Base-by-base conservation (phyloP, 192 early-diverging fungal genomes). In the Backusella morwellensis region DNA sequence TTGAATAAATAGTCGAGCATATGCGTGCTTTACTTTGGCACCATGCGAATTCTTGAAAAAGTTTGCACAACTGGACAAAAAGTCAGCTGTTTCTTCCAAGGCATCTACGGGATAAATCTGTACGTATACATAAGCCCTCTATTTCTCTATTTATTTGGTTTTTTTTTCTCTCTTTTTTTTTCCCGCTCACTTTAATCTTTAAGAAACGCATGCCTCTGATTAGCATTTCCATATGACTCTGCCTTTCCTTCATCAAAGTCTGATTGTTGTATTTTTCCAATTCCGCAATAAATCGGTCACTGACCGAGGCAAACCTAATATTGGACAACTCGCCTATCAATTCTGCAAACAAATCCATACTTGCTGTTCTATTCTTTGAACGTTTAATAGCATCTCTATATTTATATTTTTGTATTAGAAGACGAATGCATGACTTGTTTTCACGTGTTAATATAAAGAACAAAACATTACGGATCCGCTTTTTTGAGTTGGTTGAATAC, bases 71-170 rank as follows among this genome's bases (percentile, higher is more conserved):
- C 92, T 95, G 35, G 95, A 87, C 44, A 99, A 79, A 82, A 99
- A 99, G 71, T 97, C 96, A 8, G 95, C 94, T 5, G 96, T 94
- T 78, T 98, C 97, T 76, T 99, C 97, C 73, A 99, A 78, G 21
- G 91, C 90, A 44, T 95, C 93, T 80, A 96, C 92, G 0, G 98
- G 98, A 82, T 96, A 99, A 19, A 99, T 91, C 86, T 95, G 63
- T 52, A 38, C 56, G 17, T 66, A 59, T 36, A 35, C 0, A 42
- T 29, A 29, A 29, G 21, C 21, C 8, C 21, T 59, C 21, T 59
- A 5, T 52, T 52, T 52, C 5, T 52, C 5, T 29, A 29, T 29
- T 29, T 29, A 0, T 29, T 1, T 29, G 0, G 0, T 0, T 29
- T 29, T 29, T 29, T 52, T n/a, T 11, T 11, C 0, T n/a, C 17